Percentiles rank a stretch among this genome's conserved stretches.
These are phyloP conservation scores for Tetracentron sinense DNA, from an alignment of 164 flowering plant genomes.

Conservation along the genomic window DNA sequence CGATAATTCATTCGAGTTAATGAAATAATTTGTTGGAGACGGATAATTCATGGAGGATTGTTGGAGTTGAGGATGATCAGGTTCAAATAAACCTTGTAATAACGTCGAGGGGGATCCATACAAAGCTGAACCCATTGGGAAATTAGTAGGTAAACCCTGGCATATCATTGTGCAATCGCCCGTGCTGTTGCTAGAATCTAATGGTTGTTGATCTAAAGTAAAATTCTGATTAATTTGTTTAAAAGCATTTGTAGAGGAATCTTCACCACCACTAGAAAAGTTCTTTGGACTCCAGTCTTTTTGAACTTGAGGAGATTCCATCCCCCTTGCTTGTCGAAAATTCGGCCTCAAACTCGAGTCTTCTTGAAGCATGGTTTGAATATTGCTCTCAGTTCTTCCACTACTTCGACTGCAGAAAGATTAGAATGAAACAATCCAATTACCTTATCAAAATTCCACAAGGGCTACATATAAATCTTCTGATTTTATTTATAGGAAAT, in stretches of 20 bases:
- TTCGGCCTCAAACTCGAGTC: constrained; percentile 28
- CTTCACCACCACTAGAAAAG: constrained; percentile 14
- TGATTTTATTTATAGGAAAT: not conserved
- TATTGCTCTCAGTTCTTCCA: constrained; percentile 37
- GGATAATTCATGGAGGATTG: constrained; percentile 26
- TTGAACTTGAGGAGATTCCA: constrained; percentile 22
- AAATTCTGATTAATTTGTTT: constrained; percentile 31
- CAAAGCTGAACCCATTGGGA: constrained; percentile 28
- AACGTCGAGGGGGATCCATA: constrained; percentile 39
- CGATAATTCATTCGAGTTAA: constrained; percentile 25
- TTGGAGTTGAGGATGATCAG: constrained; percentile 30
- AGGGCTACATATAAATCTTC: too few species aligned
- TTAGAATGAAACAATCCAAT: not conserved
- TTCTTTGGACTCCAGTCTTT: constrained; percentile 31
- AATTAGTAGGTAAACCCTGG: constrained; percentile 23
- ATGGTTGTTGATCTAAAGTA: constrained; percentile 28
- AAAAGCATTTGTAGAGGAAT: constrained; percentile 25
- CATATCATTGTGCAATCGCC: constrained; percentile 22
- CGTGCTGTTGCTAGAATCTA: constrained; percentile 14
- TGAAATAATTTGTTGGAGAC: constrained; percentile 23
- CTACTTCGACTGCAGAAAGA: constrained; percentile 25
- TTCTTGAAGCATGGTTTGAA: constrained; percentile 35
- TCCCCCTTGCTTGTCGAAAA: constrained; percentile 22
- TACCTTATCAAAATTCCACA: not conserved
- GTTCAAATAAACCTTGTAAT: constrained; percentile 40